These are phyloP conservation scores for Venturia carpophila DNA, from an alignment of 2,329 filamentous ascomycete species.

Conservation along the genomic window DNA sequence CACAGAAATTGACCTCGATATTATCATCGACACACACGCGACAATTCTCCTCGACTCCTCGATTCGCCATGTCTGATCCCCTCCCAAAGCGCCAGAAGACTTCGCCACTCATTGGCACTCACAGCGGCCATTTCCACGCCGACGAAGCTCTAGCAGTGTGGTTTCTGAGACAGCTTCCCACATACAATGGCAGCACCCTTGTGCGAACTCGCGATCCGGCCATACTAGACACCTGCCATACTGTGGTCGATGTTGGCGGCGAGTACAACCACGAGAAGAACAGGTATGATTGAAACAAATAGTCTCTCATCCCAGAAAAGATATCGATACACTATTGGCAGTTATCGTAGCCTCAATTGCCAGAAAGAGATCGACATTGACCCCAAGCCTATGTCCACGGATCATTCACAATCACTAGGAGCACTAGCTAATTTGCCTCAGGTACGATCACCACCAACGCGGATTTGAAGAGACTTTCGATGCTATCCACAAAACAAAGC, in stretches of 20 bases:
- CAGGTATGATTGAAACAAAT: conserved; percentile 38
- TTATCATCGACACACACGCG: no score
- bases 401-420: background rate
- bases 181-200: conserved; percentile 65
- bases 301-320: background rate
- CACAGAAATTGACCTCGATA: background rate
- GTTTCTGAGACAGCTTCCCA: conserved; percentile 82
- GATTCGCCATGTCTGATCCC: conserved; percentile 9
- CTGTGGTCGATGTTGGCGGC: conserved; percentile 94
- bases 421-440: background rate
- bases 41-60: background rate
- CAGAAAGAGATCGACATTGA: background rate
- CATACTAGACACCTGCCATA: conserved; percentile 74
- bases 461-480: conserved; percentile 74
- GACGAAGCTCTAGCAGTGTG: conserved; percentile 96
- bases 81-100: conserved; percentile 70
- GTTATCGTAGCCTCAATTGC: background rate
- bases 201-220: conserved; percentile 81
- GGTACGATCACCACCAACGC: conserved; percentile 94
- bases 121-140: conserved; percentile 98
- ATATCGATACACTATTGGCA: background rate
- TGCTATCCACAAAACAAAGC: conserved; percentile 73
- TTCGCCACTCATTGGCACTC: conserved; percentile 76
- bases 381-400: no score
- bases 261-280: conserved; percentile 71